These are phyloP conservation scores for Ogataea salicorniae DNA, from an alignment of 805 yeast species.

Conservation along the genomic window DNA sequence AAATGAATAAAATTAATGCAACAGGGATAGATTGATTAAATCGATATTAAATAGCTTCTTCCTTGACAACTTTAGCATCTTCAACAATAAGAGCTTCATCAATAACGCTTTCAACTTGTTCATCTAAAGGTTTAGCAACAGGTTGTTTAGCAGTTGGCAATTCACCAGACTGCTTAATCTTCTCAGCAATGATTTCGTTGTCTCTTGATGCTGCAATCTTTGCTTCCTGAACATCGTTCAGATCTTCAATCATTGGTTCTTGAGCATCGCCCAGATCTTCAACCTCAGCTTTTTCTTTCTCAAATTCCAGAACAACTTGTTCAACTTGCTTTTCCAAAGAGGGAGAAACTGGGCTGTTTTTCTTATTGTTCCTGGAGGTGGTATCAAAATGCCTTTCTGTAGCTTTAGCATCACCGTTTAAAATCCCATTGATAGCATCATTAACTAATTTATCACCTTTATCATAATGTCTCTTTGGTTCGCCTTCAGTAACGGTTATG, in stretches of 20 bases:
- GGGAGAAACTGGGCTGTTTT: neutral
- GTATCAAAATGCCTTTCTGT: too few species aligned
- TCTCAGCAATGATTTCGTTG: conserved; percentile 21
- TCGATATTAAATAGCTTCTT: neutral
- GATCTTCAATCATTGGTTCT: conserved; percentile 3
- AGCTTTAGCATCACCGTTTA: neutral
- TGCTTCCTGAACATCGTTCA: conserved; percentile 8
- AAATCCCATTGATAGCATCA: neutral
- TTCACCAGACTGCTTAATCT: conserved; percentile 18
- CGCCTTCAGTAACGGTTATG: neutral
- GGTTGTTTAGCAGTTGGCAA: conserved; percentile 23
- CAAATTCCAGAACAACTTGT: neutral
- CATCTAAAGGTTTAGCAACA: conserved; percentile 24
- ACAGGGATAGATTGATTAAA: neutral
- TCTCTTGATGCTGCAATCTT: conserved; percentile 14
- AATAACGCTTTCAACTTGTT: conserved; percentile 15
- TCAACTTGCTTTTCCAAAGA: conserved; percentile 1
- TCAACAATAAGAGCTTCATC: conserved; percentile 2
- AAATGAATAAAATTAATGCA: neutral
- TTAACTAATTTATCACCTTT: neutral
- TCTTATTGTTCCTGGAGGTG: neutral
- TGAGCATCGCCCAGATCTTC: conserved; percentile 2
- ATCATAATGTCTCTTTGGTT: neutral
- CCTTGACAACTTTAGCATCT: neutral
- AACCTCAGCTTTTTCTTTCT: neutral